Evolutionary conservation across 768 basidiomycete species (phyloP).

Genomic region (Omphalotus guepiniiformis): DNA sequence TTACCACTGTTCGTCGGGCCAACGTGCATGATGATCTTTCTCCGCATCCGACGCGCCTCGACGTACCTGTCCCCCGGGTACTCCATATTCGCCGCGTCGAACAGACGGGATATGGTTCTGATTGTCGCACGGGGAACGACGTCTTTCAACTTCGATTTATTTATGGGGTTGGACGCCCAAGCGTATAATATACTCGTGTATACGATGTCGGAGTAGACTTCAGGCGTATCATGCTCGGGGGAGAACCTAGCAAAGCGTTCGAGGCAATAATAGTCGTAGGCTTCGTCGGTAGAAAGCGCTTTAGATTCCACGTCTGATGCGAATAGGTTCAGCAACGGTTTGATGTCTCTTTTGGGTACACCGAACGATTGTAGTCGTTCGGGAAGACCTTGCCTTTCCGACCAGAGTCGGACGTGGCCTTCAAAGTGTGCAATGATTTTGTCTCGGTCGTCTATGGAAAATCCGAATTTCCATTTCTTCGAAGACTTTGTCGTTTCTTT

Average conservation of each 20-base stretch:
- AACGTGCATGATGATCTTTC: constrained; percentile 91
- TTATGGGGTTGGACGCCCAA: constrained; percentile 44
- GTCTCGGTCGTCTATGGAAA: constrained; percentile 11
- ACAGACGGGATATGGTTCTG: constrained; percentile 31
- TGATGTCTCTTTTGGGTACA: constrained; percentile 34
- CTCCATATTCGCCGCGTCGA: constrained; percentile 35
- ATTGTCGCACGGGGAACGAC: constrained; percentile 30
- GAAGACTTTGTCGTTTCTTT: background rate
- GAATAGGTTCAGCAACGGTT: constrained; percentile 40
- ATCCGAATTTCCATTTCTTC: background rate
- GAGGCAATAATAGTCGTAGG: constrained; percentile 34
- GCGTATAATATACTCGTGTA: constrained; percentile 50
- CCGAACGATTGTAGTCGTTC: constrained; percentile 47
- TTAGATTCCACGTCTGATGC: constrained; percentile 33
- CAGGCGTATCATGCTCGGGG: constrained; percentile 19
- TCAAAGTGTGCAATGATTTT: constrained; percentile 31
- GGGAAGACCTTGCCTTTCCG: constrained; percentile 22
- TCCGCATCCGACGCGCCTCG: constrained; percentile 52
- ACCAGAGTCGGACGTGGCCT: constrained; percentile 36
- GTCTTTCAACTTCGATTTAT: constrained; percentile 19
- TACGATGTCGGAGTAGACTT: constrained; percentile 39
- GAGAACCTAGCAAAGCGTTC: constrained; percentile 37
- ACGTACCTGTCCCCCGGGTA: constrained; percentile 47
- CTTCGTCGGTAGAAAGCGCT: constrained; percentile 21
- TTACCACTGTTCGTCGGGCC: constrained; percentile 98